Evolutionary conservation across 129 eudicot species (phyloP).

Genomic region (Escallonia rubra): DNA sequence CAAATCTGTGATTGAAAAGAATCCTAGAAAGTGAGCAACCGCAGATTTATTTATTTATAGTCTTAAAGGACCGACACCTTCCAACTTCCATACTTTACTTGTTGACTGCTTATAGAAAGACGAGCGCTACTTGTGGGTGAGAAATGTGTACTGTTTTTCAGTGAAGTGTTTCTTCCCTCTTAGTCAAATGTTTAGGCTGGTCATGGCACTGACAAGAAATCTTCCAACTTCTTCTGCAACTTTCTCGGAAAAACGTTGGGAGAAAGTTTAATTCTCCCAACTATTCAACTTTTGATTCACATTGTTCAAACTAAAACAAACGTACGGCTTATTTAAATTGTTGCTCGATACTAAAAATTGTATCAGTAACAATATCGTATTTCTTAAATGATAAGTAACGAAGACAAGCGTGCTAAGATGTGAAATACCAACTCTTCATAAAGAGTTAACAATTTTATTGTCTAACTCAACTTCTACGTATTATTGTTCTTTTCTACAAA

Average conservation of each 20-base stretch:
- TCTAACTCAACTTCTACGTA: too few relatives aligned
- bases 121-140: neutral
- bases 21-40: neutral
- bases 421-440: too few relatives aligned
- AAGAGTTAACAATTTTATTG: too few relatives aligned
- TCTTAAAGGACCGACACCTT: neutral
- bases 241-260: too few relatives aligned
- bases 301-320: too few relatives aligned
- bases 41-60: neutral
- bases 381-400: too few relatives aligned
- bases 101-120: conserved; percentile 4
- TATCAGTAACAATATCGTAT: too few relatives aligned
- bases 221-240: neutral
- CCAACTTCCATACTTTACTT: neutral
- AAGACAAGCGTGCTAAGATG: too few relatives aligned
- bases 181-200: neutral
- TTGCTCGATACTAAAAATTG: too few relatives aligned
- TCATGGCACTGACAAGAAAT: neutral
- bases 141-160: neutral
- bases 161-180: neutral
- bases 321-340: too few relatives aligned
- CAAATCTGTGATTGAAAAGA: neutral
- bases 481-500: too few relatives aligned
- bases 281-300: neutral
- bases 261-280: too few relatives aligned